Evolutionary conservation across 495 filamentous ascomycete genomes (phyloP), one percentile per base, ranked within the genome.

Genomic region (Durotheca rogersii): DNA sequence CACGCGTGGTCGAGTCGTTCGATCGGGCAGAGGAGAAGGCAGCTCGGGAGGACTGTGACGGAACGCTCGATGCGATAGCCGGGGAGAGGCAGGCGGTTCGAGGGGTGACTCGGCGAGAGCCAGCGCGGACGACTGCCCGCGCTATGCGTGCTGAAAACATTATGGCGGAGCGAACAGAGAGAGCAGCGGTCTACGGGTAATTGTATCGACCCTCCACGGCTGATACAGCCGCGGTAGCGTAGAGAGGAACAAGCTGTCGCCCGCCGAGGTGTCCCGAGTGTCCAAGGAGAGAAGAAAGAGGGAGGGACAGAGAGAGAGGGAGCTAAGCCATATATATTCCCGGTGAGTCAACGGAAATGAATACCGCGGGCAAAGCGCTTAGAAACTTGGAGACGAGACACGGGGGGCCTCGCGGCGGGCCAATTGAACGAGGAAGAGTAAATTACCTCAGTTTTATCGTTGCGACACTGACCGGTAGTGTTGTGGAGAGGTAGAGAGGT

Each of bases 1-100:
- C 85, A 47, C 93, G 83, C 32, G 91, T 95, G 47, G 67, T 75
- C 17, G 73, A 69, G 60, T 77, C 74, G 58, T 70, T 70, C 14
- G 64, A 45, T 44, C 64, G 70, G 47, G 67, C 60, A 17, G 61
- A 72, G 54, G 37, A 58, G 60, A 43, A 51, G 51, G 61, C 48
- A 54, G 65, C 57, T 51, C 52, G 50, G 41, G 44, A 60, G 51
- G 51, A 37, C 65, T 65, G 51, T 56, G 64, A 52, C 10, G 51
- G 41, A 47, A 56, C 25, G 40, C 44, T 60, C 29, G 60, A 41
- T 31, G 60, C 56, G 45, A 55, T 38, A 14, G 50, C 35, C 31
- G 62, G 63, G 27, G 54, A 48, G 39, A 58, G 47, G 43, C 65
- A 67, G 40, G 63, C 57, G 29, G 67, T 51, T 36, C 68, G 61